Conservation (phyloP, 2,329 filamentous ascomycete species). For the Penicillium occitanis region DNA sequence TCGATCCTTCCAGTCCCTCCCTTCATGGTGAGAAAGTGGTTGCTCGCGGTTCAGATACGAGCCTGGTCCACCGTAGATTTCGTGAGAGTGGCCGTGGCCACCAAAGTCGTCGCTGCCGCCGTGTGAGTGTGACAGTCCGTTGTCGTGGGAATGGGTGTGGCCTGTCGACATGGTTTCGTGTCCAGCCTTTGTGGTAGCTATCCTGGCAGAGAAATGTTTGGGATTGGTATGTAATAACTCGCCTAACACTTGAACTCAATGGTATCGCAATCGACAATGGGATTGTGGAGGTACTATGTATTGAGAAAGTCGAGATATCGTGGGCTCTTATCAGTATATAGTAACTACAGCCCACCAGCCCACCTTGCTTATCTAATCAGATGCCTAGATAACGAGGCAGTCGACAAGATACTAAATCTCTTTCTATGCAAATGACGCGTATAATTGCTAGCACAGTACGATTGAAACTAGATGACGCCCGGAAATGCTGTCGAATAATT, state of each 20-base stretch:
- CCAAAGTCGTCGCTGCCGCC: conserved; percentile 47
- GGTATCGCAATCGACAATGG: background rate
- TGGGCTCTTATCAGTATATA: conserved; percentile 9
- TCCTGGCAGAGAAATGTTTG: background rate
- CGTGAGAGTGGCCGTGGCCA: conserved; percentile 87
- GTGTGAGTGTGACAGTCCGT: conserved; percentile 41
- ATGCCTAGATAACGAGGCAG: too few species aligned
- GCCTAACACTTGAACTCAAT: background rate
- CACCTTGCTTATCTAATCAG: conserved; percentile 5
- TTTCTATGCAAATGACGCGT: too few species aligned
- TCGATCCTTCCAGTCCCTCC: conserved; percentile 80
- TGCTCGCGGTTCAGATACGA: conserved; percentile 88
- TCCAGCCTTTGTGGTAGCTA: background rate
- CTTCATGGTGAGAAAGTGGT: conserved; percentile 73
- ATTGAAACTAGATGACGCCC: too few species aligned
- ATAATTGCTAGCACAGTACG: too few species aligned
- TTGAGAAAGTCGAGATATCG: background rate
- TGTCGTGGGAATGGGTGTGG: conserved; percentile 33
- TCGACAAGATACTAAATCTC: too few species aligned
- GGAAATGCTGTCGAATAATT: too few species aligned
- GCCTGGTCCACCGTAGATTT: conserved; percentile 90
- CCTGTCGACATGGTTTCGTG: conserved; percentile 2
- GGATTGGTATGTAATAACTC: background rate
- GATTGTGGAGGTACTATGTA: background rate
- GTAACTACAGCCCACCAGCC: conserved; percentile 4